Percentiles rank a stretch among this genome's conserved stretches.
These are phyloP conservation scores for Taphrina deformans DNA, from an alignment of 1,139 yeast genomes.

Conservation along the genomic window DNA sequence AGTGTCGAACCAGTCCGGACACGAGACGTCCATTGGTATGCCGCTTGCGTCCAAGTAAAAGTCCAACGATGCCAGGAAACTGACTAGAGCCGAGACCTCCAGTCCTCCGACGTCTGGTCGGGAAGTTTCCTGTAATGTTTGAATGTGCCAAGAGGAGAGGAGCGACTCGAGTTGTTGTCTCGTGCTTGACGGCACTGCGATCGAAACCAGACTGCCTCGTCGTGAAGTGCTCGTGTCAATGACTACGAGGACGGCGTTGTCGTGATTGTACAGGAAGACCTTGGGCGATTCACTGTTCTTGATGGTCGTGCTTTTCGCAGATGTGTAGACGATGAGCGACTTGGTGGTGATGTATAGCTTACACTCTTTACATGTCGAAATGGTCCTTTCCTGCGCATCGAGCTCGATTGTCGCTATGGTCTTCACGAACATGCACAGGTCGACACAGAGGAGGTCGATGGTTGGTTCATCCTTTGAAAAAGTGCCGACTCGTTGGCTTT, in stretches of 20 bases:
- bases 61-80: not conserved
- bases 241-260: not conserved
- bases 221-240: not conserved
- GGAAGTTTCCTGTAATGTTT: not conserved
- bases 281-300: not conserved
- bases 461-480: not conserved
- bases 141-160: not conserved
- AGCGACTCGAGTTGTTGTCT: not conserved
- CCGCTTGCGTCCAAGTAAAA: not conserved
- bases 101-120: not conserved
- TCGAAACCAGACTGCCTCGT: not conserved
- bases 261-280: not conserved
- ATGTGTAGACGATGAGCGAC: not conserved
- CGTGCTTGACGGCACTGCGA: not conserved
- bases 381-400: not conserved
- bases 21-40: not conserved
- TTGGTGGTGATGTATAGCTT: not conserved
- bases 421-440: not conserved
- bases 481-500: not conserved
- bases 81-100: not conserved
- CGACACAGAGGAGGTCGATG: not conserved
- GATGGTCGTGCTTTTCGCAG: not conserved
- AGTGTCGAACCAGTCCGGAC: not conserved
- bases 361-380: not conserved
- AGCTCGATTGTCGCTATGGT: not conserved